A percentile compares a stretch with the other conserved stretches of the same genome.
phyloP scores from a whole-genome alignment of 148 eudicot genomes.

The Chenopodium formosanum region DNA sequence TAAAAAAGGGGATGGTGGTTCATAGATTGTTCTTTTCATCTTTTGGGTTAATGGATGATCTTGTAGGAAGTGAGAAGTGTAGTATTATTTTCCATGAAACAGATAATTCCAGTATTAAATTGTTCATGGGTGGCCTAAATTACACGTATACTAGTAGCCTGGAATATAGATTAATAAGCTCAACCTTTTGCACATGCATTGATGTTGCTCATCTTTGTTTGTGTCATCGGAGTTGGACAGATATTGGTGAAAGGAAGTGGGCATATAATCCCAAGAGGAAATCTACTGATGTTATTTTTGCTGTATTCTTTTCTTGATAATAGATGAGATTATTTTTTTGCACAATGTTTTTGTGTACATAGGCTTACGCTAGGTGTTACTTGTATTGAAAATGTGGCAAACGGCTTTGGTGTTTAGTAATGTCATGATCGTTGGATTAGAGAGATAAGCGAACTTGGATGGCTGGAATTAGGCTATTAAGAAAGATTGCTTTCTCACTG shows the following conservation, averaged over 20 bases:
- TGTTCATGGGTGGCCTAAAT: conserved; percentile 3
- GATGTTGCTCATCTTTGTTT: conserved; percentile 21
- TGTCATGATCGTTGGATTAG: neutral
- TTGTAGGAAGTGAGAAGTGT: neutral
- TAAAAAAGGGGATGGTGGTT: neutral
- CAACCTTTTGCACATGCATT: conserved; percentile 24
- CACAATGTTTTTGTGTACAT: neutral
- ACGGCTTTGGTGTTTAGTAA: neutral
- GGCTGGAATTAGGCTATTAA: neutral
- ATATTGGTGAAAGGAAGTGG: neutral
- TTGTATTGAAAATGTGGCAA: neutral
- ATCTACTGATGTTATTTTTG: conserved; percentile 1
- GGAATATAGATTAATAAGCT: neutral
- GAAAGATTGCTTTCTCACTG: neutral
- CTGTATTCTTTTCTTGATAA: neutral
- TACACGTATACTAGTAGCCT: conserved; percentile 24
- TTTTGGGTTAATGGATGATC: conserved; percentile 18
- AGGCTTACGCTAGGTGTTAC: neutral
- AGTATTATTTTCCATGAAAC: neutral
- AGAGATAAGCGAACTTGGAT: neutral
- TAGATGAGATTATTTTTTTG: neutral
- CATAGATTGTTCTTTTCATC: conserved; percentile 11
- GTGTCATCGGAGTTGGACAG: conserved; percentile 1
- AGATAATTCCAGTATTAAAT: neutral
- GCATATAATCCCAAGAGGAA: conserved; percentile 6